Base-by-base conservation (phyloP, 2,329 filamentous ascomycete genomes). In the Ascochyta pisi region DNA sequence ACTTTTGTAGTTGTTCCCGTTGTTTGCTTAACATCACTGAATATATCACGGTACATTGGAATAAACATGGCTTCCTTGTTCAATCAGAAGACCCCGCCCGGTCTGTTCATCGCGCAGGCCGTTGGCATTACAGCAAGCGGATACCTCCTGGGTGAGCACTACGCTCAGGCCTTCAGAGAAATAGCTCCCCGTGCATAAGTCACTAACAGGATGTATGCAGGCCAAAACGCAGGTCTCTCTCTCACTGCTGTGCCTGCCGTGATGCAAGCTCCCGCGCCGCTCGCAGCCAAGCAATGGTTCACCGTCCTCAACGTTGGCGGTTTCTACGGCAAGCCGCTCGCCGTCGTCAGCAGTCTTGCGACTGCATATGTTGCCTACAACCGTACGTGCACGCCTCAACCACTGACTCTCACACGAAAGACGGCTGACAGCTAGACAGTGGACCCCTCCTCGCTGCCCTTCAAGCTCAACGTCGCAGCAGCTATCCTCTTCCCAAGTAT, bases 241-340 rank as follows among this genome's bases (percentile, higher is more conserved):
- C 63, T 76, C 65, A 73, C 78, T 54, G 58, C 76, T n/a, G 66
- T 84, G 2, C 85, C 85, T 1, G 78, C 82, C 37, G 71, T 87
- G 8, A 79, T 87, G 54, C 77, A 83, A 55, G 81, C 83, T 0
- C 85, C 85, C 1, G 79, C 82, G 1, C 80, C 80, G 1, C 72
- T 86, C 10, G 80, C 86, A 57, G 81, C 83, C 29, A 77, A 76
- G 35, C 85, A 87, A 73, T 88, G 84, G 84, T 64, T 70, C 54
- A 75, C 68, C 37, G 69, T 79, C 54, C 82, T 76, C 70, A 64
- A 70, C 16, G 61, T 66, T 2, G 81, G 81, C 46, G 76, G 64
- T 68, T 49, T 57, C 63, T 50, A 77, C 35, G 77, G 81, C 19
- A 77, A 79, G 0, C 58, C 73, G 1, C 54, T 80, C 8, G 71